Evolutionary conservation across 2,329 filamentous ascomycete species (phyloP).

Genomic region (Penicillium brasilianum): DNA sequence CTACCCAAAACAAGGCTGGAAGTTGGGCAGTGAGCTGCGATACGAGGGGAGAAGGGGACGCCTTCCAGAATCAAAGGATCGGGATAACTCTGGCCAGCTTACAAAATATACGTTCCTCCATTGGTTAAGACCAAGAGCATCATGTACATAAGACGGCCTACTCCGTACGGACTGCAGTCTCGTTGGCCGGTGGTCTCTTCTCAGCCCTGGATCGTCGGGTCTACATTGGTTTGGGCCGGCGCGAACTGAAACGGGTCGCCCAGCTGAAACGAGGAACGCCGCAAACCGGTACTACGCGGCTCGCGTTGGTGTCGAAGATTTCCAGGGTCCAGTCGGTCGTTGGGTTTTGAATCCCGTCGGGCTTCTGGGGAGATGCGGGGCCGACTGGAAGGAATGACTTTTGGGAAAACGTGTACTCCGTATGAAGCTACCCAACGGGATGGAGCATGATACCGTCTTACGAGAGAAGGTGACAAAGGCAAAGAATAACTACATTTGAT

Average conservation of each 20-base stretch:
- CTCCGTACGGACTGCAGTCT: background rate
- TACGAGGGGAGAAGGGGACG: background rate
- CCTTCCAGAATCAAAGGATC: no score
- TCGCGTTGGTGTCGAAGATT: conserved; percentile 8
- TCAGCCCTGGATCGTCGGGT: conserved; percentile 4
- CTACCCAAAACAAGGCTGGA: background rate
- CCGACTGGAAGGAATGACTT: background rate
- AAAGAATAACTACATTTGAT: background rate
- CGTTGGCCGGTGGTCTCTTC: background rate
- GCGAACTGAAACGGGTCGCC: conserved; percentile 16
- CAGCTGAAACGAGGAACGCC: conserved; percentile 9
- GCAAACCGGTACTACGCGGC: background rate
- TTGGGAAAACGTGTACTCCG: no score
- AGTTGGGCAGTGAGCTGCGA: background rate
- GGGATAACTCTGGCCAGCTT: background rate
- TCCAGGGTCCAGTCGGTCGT: conserved; percentile 3
- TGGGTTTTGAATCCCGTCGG: conserved; percentile 1
- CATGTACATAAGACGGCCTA: background rate
- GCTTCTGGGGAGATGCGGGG: background rate
- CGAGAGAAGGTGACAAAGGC: background rate
- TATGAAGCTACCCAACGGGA: no score
- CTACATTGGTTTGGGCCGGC: conserved; percentile 10
- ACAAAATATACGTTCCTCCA: background rate
- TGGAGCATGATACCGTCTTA: no score
- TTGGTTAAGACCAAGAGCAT: no score